Conservation (phyloP, 2,329 filamentous ascomycete genomes). For the Diplocarpon rosae region DNA sequence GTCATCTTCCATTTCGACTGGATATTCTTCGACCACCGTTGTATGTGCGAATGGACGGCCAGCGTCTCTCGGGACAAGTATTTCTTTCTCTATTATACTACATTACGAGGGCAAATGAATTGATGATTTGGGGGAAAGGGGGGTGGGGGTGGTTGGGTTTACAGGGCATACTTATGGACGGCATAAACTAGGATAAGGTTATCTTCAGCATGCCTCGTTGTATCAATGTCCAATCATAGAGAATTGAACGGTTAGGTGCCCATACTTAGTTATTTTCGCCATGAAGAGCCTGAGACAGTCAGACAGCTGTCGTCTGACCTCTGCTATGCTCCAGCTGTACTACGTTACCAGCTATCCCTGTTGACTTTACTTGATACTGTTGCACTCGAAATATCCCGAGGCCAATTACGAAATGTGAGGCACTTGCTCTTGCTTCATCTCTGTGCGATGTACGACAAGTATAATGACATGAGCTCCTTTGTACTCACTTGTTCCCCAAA, state of each 20-base stretch:
- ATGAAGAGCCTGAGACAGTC: background rate
- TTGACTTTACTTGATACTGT: too few relatives aligned
- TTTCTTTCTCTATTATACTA: conserved; percentile 8
- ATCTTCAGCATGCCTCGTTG: conserved; percentile 8
- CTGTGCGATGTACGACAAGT: too few relatives aligned
- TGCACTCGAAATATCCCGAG: too few relatives aligned
- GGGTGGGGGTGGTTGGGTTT: background rate
- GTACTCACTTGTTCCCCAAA: too few relatives aligned
- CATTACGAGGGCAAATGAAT: conserved; percentile 21
- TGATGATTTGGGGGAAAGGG: conserved; percentile 11
- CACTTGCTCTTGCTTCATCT: too few relatives aligned
- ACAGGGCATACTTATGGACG: conserved; percentile 3
- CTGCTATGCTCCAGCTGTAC: too few relatives aligned
- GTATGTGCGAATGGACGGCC: background rate
- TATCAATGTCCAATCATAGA: background rate
- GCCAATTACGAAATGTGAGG: too few relatives aligned
- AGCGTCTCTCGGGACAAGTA: conserved; percentile 11
- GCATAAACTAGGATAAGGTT: background rate
- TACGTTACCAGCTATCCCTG: too few relatives aligned
- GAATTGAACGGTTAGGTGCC: conserved; percentile 11
- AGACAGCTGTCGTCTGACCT: too few relatives aligned
- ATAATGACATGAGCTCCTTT: too few relatives aligned
- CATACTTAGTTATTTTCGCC: background rate
- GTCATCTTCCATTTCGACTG: background rate
- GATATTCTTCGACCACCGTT: conserved; percentile 4